phyloP scores from a whole-genome alignment of 1,284 basidiomycete genomes.

The Pisolithus thermaeus region DNA sequence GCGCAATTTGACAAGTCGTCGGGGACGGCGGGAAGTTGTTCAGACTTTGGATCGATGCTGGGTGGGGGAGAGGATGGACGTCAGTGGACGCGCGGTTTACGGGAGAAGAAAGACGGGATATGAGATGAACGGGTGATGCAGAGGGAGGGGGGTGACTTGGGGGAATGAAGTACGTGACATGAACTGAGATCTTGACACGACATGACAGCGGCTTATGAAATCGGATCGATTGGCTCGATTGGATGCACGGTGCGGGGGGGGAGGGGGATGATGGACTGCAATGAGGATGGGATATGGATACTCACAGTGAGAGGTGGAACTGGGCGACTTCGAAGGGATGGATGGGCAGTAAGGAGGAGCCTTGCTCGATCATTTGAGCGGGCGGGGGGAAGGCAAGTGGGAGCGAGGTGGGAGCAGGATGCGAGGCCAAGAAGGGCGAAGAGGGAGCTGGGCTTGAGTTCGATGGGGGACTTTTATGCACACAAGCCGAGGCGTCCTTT shows the following conservation, averaged over 20 bases:
- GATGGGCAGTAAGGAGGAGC: constrained; percentile 34
- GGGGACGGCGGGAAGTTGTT: constrained; percentile 26
- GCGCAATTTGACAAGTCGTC: constrained; percentile 43
- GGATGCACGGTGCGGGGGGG: not conserved
- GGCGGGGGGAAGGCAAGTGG: constrained; percentile 12
- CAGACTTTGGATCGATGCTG: constrained; percentile 37
- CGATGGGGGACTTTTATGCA: constrained; percentile 6
- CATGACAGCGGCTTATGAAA: constrained; percentile 21
- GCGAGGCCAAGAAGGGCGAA: constrained; percentile 9
- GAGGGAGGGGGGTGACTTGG: not conserved
- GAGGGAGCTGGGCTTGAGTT: not conserved
- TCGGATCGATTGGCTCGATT: constrained; percentile 1
- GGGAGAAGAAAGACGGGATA: constrained; percentile 4
- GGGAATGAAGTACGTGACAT: constrained; percentile 13
- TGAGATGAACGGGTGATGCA: not conserved
- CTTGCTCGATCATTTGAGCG: constrained; percentile 40
- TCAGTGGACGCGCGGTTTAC: constrained; percentile 2
- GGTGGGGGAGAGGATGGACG: constrained; percentile 5
- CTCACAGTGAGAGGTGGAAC: constrained; percentile 55
- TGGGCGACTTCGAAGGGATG: constrained; percentile 59
- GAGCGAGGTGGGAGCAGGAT: constrained; percentile 7
- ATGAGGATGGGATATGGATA: constrained; percentile 13
- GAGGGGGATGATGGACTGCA: not conserved
- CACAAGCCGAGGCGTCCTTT: constrained; percentile 12
- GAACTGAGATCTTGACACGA: constrained; percentile 21